Base-by-base conservation (phyloP, 352 stramenopile species). In the Pythium dissotocum region DNA sequence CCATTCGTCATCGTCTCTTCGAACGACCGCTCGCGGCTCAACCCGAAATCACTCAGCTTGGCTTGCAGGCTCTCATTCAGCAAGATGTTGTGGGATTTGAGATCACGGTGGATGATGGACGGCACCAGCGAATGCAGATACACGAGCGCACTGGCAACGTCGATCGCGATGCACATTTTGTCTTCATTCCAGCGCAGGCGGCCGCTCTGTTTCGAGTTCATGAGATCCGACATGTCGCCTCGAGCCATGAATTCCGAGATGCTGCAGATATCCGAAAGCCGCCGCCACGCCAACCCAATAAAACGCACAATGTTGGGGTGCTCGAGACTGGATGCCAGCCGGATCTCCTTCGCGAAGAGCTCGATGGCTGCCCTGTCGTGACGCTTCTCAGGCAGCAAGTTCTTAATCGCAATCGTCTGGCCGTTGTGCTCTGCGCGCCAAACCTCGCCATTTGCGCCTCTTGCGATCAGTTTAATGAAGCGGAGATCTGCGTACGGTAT, bases 301-400 rank as follows among this genome's bases (percentile, higher is more conserved):
- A 90, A 91, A 6, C 71, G 75, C 26, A 90, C 83, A n/a, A 91
- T 89, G 62, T 88, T 89, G 2, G 80, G 81, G 35, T 91, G 83
- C 2, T 80, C 78, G 0, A 91, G 67, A 30, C 69, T 63, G 0
- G 83, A 76, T 0, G 75, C 77, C 0, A 91, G 71, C 0, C 79
- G 73, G 10, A 90, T 79, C 40, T 91, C 83, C 16, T 80, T 74
- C 21, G 79, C 65, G 26, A 92, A 92, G 8, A 78, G 40, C 61
- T 77, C 77, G 38, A 89, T 67, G 12, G 77, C 73, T 3, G 38
- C 61, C 18, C 75, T 61, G 51, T 86, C 72, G 42, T 77, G 68
- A 5, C 73, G 72, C 32, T 87, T 87, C 52, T 88, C 77, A 0
- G 66, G 69, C 12, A 92, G 18, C n/a, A 90, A 49, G 8, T 70